Base-by-base conservation (phyloP, 352 stramenopile genomes). In the Thraustotheca clavata region DNA sequence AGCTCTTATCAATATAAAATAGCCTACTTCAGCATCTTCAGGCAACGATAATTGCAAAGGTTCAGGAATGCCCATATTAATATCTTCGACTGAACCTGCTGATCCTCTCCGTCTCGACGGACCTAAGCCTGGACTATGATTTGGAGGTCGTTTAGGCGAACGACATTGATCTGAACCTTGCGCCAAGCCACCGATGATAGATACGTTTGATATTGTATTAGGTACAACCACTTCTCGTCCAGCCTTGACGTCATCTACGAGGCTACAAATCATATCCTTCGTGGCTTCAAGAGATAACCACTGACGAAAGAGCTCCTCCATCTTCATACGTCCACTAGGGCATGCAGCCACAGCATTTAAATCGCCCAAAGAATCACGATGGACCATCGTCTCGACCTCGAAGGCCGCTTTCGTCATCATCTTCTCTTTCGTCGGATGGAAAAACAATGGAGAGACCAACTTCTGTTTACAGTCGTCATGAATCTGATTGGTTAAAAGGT, bases 261-360 rank as follows among this genome's bases (percentile, higher is more conserved):
- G 77, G 32, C 69, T 76, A 59, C 89, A 80, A 66, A 94, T 94
- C 77, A 91, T 86, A 59, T 90, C 81, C 65, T 89, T 87, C 33
- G 84, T 91, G 52, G 79, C 76, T 43, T 94, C 84, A 22, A 89
- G 75, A 52, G 87, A 91, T n/a, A 94, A 79, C 82, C 83, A 94
- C 67, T 90, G 80, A 29, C 82, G 79, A 60, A 91, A 94, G 3
- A 94, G 73, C 59, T 94, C 82, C 67, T 94, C 84, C 84, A 94
- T 91, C 72, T 94, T 94, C 73, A 89, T 80, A 54, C 84, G 77
- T 3, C 77, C 84, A 18, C 79, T 88, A 3, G 80, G 80, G 49
- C 80, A 94, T 69, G 89, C 39, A 41, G 91, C 79, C 48, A 49
- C 57, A 16, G 38, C 57, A 54, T 65, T 55, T n/a, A 65, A 33